A percentile compares a stretch with the other conserved stretches of the same genome.
phyloP scores from a whole-genome alignment of 768 basidiomycete genomes.

The Boletus bicolor region DNA sequence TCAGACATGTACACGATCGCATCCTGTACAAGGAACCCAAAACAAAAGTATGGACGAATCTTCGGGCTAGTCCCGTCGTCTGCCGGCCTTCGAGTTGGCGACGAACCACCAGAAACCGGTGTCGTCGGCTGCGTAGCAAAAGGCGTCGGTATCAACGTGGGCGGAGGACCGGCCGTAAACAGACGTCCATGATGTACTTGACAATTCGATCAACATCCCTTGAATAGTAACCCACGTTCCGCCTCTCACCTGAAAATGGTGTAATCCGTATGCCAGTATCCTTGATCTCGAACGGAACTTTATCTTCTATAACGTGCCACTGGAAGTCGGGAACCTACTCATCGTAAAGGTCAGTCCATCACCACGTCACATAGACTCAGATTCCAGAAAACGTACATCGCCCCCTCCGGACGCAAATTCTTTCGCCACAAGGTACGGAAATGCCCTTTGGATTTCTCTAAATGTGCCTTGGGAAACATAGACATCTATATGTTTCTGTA shows the following conservation, averaged over 20 bases:
- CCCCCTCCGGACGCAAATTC: slow-evolving; percentile 79
- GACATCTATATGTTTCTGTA: slow-evolving; percentile 72
- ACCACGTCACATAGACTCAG: not conserved
- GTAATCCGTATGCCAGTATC: slow-evolving; percentile 60
- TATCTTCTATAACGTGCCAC: slow-evolving; percentile 78
- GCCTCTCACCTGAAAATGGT: slow-evolving; percentile 58
- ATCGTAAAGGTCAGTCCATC: slow-evolving; percentile 4
- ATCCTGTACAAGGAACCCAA: slow-evolving; percentile 68
- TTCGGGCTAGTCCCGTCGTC: slow-evolving; percentile 2
- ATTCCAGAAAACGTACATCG: slow-evolving; percentile 45
- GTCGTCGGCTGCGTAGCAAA: slow-evolving; percentile 35
- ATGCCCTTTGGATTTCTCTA: slow-evolving; percentile 60
- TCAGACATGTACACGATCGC: slow-evolving; percentile 78
- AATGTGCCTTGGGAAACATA: slow-evolving; percentile 69
- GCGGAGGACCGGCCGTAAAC: slow-evolving; percentile 44
- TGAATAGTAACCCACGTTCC: not conserved
- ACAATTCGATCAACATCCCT: slow-evolving; percentile 2
- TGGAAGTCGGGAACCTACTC: slow-evolving; percentile 73
- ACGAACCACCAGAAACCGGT: slow-evolving; percentile 29
- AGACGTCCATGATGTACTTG: slow-evolving; percentile 73
- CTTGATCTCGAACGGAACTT: slow-evolving; percentile 61
- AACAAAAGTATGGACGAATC: slow-evolving; percentile 59
- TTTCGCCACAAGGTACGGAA: slow-evolving; percentile 78
- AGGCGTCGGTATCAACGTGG: slow-evolving; percentile 42
- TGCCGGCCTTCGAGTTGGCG: slow-evolving; percentile 20